These are phyloP conservation scores for Gyromitra esculenta DNA, from an alignment of 2,329 filamentous ascomycete genomes.

Conservation along the genomic window DNA sequence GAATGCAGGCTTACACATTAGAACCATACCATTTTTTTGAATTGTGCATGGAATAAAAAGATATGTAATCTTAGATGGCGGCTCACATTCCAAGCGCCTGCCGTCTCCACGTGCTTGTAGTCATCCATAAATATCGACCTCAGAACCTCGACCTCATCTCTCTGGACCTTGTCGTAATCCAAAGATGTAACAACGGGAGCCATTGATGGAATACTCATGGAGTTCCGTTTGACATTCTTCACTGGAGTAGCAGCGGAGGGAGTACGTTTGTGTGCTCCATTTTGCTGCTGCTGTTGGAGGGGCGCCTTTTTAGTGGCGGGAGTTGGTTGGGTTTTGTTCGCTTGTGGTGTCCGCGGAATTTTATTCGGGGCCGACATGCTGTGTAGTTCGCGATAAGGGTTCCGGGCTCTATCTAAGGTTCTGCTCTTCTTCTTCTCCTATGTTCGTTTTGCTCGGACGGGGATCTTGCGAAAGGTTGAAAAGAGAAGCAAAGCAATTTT, in stretches of 20 bases:
- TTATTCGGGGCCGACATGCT: constrained; percentile 51
- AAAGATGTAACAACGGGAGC: constrained; percentile 59
- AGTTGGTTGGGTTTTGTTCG: constrained; percentile 38
- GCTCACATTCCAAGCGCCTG: constrained; percentile 83
- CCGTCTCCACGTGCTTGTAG: constrained; percentile 75
- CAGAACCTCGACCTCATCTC: constrained; percentile 85
- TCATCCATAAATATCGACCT: constrained; percentile 91
- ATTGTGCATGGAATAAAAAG: constrained; percentile 44
- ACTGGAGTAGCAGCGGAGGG: constrained; percentile 56
- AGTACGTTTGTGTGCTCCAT: constrained; percentile 47
- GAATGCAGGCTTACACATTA: constrained; percentile 50
- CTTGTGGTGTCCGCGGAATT: constrained; percentile 44
- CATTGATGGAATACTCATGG: constrained; percentile 57
- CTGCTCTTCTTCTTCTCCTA: constrained; percentile 19
- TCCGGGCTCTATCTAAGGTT: constrained; percentile 25
- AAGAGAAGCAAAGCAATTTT: constrained; percentile 33
- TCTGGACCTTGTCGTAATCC: constrained; percentile 83
- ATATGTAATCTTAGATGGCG: constrained; percentile 36
- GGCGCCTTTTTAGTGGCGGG: constrained; percentile 41
- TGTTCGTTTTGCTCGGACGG: constrained; percentile 28
- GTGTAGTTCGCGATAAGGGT: constrained; percentile 20
- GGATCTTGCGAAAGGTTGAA: constrained; percentile 21
- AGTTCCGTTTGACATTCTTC: constrained; percentile 60
- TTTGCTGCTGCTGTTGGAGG: constrained; percentile 36
- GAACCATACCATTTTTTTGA: constrained; percentile 33